Conservation (phyloP, 2,329 filamentous ascomycete species). For the Orbilia quercus region DNA sequence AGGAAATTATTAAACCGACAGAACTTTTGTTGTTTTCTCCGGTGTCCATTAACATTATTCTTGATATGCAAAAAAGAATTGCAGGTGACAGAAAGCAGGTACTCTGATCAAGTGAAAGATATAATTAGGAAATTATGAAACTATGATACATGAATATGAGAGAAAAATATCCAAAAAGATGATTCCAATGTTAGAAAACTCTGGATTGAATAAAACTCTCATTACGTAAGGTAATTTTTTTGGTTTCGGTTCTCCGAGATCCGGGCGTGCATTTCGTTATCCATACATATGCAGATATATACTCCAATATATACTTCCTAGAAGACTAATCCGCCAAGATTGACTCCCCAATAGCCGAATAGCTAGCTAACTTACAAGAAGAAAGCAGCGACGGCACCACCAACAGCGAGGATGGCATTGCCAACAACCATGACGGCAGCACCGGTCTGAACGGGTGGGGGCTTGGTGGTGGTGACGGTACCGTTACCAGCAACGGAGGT, state of each 20-base stretch:
- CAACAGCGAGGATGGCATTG: constrained; percentile 48
- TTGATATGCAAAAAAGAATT: constrained; percentile 20
- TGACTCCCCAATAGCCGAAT: neutral
- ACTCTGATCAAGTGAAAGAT: constrained; percentile 25
- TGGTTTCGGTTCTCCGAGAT: constrained; percentile 1
- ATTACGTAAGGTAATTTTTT: neutral
- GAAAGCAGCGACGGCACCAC: constrained; percentile 56
- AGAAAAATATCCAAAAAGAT: constrained; percentile 1
- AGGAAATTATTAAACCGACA: constrained; percentile 1
- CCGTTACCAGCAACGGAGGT: constrained; percentile 30
- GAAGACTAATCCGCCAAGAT: neutral
- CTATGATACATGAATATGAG: constrained; percentile 43
- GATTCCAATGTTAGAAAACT: neutral
- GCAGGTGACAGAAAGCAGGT: neutral
- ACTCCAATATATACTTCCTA: constrained; percentile 1
- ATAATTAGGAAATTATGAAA: constrained; percentile 52
- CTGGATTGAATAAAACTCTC: neutral
- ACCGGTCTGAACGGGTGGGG: constrained; percentile 40
- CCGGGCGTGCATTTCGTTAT: neutral
- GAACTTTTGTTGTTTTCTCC: constrained; percentile 1
- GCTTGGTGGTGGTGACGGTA: constrained; percentile 26
- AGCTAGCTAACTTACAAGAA: constrained; percentile 54
- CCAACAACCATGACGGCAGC: constrained; percentile 37
- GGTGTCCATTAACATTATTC: constrained; percentile 46
- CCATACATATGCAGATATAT: constrained; percentile 8